These are phyloP conservation scores for Acanthamoeba quina DNA, from an alignment of 208 protist genomes.

Conservation along the genomic window DNA sequence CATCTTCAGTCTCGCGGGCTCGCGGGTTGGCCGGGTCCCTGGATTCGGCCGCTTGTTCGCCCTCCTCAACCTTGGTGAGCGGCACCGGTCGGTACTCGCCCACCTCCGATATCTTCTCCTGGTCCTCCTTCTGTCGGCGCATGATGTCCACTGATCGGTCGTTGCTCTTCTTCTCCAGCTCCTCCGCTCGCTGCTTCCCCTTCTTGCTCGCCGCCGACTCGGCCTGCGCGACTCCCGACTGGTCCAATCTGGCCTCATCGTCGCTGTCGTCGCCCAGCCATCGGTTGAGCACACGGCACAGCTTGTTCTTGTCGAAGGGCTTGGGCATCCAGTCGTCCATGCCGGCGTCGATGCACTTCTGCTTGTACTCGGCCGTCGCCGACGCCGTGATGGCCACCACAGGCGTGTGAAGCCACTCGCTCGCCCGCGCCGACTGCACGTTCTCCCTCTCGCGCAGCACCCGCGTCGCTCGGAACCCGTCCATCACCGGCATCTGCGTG, in stretches of 20 bases:
- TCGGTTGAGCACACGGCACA: slow-evolving; percentile 20
- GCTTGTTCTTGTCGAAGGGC: slow-evolving; percentile 62
- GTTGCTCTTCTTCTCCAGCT: not conserved
- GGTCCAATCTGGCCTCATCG: not conserved
- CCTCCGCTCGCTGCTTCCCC: not conserved
- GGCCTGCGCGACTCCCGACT: not conserved
- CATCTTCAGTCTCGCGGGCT: no score
- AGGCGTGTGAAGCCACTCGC: not conserved
- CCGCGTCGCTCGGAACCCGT: slow-evolving; percentile 33
- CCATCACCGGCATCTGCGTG: slow-evolving; percentile 67
- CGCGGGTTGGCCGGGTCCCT: no score
- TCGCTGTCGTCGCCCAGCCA: not conserved
- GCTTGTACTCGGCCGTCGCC: slow-evolving; percentile 22
- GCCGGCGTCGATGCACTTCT: slow-evolving; percentile 61
- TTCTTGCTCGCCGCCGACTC: not conserved
- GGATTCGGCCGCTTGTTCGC: no score
- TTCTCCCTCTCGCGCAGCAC: slow-evolving; percentile 16
- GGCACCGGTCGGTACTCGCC: not conserved
- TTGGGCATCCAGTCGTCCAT: slow-evolving; percentile 71
- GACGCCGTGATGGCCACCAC: slow-evolving; percentile 55
- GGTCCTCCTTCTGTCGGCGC: not conserved
- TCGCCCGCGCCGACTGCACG: no score
- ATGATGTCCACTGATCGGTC: not conserved
- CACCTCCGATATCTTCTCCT: not conserved
- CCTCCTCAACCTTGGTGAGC: not conserved